Conservation (phyloP, 2,329 filamentous ascomycete genomes). For the Botrytis pseudocinerea region DNA sequence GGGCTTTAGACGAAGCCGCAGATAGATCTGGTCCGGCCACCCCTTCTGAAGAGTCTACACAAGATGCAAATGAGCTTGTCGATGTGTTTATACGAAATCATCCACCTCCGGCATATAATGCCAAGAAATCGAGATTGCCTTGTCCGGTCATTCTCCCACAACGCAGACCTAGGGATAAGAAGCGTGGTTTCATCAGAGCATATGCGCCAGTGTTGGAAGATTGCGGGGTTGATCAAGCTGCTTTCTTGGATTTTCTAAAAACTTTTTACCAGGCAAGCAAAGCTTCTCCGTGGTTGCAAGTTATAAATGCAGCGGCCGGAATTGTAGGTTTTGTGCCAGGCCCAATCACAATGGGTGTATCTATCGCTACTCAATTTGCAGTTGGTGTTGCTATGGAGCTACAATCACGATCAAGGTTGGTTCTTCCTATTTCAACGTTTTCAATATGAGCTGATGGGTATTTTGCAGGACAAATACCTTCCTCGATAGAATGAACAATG, state of each 20-base stretch:
- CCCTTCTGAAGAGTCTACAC: constrained; percentile 16
- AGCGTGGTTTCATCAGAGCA: constrained; percentile 53
- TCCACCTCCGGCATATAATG: constrained; percentile 29
- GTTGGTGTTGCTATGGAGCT: constrained; percentile 46
- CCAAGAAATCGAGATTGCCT: constrained; percentile 36
- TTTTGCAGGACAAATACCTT: constrained; percentile 48
- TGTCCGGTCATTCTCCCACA: constrained; percentile 54
- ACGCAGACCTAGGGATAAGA: constrained; percentile 49
- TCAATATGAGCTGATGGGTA: constrained; percentile 19
- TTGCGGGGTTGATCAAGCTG: constrained; percentile 49
- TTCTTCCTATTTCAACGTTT: constrained; percentile 13
- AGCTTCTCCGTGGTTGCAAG: constrained; percentile 44
- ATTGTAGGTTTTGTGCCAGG: constrained; percentile 42
- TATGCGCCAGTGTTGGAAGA: constrained; percentile 52
- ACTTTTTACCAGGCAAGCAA: constrained; percentile 48
- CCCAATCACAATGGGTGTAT: constrained; percentile 47
- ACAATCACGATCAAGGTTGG: constrained; percentile 30
- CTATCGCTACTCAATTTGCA: constrained; percentile 47
- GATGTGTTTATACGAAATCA: constrained; percentile 30
- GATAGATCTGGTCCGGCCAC: background rate
- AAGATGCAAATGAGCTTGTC: constrained; percentile 25
- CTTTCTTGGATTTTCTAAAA: constrained; percentile 52
- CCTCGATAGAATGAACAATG: constrained; percentile 55
- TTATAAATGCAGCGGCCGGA: constrained; percentile 46
- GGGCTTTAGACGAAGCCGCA: constrained; percentile 36